Evolutionary conservation across 768 basidiomycete genomes (phyloP).

Genomic region (Guyanaporus albipodus): DNA sequence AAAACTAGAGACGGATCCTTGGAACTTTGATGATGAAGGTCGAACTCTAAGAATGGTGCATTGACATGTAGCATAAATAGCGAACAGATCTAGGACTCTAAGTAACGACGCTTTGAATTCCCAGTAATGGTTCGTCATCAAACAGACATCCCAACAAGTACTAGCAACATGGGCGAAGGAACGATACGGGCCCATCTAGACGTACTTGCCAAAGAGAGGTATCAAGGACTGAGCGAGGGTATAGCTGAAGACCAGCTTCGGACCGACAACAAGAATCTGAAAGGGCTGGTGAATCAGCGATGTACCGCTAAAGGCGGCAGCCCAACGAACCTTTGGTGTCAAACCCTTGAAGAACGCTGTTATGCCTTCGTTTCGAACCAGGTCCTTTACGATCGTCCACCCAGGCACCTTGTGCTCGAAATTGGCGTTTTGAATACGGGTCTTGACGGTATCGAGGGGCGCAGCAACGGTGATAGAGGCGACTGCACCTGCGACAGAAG

Average conservation of each 20-base stretch:
- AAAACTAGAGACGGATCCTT: background rate
- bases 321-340: conserved; percentile 77
- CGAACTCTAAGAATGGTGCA: background rate
- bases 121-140: background rate
- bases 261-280: conserved; percentile 92
- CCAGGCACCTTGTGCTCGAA: conserved; percentile 86
- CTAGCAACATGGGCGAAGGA: background rate
- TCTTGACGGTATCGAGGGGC: conserved; percentile 94
- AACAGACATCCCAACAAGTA: background rate
- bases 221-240: conserved; percentile 95
- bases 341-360: conserved; percentile 93
- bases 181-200: conserved; percentile 35
- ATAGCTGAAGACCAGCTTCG: conserved; percentile 97
- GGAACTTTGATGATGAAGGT: background rate
- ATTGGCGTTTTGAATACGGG: conserved; percentile 97
- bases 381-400: conserved; percentile 74
- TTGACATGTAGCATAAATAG: conserved; percentile 7
- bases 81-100: conserved; percentile 10
- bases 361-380: conserved; percentile 82
- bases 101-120: background rate
- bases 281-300: conserved; percentile 6
- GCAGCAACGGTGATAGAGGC: conserved; percentile 95
- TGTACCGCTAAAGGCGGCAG: background rate
- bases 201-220: conserved; percentile 85
- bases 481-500: conserved; percentile 90